Conservation (phyloP, 2,329 filamentous ascomycete genomes). For the Aspergillaceae sp. region DNA sequence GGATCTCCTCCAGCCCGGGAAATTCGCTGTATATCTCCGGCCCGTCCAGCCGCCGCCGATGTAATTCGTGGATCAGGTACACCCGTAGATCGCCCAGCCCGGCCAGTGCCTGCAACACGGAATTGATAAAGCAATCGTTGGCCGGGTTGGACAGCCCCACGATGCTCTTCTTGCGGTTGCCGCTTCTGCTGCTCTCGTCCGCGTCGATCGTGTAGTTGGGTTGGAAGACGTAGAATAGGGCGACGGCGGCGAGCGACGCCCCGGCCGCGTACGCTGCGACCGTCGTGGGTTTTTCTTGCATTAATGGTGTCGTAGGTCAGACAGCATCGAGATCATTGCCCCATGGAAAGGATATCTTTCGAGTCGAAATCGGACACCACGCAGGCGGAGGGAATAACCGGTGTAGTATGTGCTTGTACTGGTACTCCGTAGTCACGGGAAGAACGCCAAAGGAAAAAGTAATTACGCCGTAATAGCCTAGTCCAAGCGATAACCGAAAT, state of each 20-base stretch:
- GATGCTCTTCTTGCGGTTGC: constrained; percentile 67
- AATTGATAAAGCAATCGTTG: constrained; percentile 97
- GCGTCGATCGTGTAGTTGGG: constrained; percentile 95
- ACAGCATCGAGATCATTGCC: not conserved
- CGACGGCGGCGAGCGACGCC: constrained; percentile 87
- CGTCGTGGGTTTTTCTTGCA: constrained; percentile 75
- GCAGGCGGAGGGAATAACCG: too few relatives aligned
- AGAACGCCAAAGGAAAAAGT: too few relatives aligned
- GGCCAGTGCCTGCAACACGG: constrained; percentile 83
- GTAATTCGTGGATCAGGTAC: constrained; percentile 86
- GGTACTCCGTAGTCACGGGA: too few relatives aligned
- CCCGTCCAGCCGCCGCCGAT: constrained; percentile 72
- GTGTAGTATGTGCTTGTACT: too few relatives aligned
- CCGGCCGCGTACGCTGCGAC: constrained; percentile 91
- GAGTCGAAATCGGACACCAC: too few relatives aligned
- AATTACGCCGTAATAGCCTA: too few relatives aligned
- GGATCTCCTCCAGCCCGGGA: constrained; percentile 36
- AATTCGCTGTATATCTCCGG: constrained; percentile 63
- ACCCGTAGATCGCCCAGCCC: constrained; percentile 80
- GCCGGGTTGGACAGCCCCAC: constrained; percentile 84
- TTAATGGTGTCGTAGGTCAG: constrained; percentile 30
- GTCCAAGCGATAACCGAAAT: too few relatives aligned
- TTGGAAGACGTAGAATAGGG: constrained; percentile 92
- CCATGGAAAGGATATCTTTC: too few relatives aligned
- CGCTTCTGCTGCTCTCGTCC: constrained; percentile 52